Base-by-base conservation (phyloP, 2,329 filamentous ascomycete species). In the Epichloe sibirici region DNA sequence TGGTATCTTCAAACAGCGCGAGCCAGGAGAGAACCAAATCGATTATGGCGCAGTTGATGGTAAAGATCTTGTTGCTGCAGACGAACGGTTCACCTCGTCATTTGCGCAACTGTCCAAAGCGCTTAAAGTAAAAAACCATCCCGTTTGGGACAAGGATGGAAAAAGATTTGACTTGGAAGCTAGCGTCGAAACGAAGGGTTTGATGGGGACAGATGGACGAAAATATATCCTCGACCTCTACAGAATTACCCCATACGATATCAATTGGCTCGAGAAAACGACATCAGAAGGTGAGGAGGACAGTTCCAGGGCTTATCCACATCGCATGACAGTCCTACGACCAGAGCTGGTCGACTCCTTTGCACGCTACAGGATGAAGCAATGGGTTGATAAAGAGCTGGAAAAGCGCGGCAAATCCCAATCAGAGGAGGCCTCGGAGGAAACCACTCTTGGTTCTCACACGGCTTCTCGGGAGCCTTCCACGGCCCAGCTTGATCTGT, bases 211-310 rank as follows among this genome's bases (percentile, higher is more conserved):
- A 1, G 93, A 98, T 64, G 93, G 90, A 39, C 82, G 93, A 61
- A 96, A 95, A 67, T 98, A 98, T 65, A 88, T 96, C n/a, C 79
- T 98, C 49, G 93, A 98, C 63, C 74, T 98, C 51, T 98, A 98
- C 74, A 83, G 93, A 53, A 85, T 97, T 57, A 95, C 93, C 3
- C 93, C 93, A 5, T 73, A 97, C 53, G 93, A 98, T 68, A 83
- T 96, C 52, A 70, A 78, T 23, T 98, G 94, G 90, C 77, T 95
- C 60, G 91, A 98, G 59, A 84, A 91, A 65, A 76, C 81, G 59
- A 75, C 72, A 15, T 67, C 70, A 51, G 73, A 76, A 56, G 65
- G 73, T 51, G 71, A 68, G 9, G 71, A 69, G 15, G 60, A 66
- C 44, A 63, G 66, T 23, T 66, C 70, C 5, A 71, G 72, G 50